phyloP scores from a whole-genome alignment of 2,329 filamentous ascomycete genomes.

The Fusarium equiseti region DNA sequence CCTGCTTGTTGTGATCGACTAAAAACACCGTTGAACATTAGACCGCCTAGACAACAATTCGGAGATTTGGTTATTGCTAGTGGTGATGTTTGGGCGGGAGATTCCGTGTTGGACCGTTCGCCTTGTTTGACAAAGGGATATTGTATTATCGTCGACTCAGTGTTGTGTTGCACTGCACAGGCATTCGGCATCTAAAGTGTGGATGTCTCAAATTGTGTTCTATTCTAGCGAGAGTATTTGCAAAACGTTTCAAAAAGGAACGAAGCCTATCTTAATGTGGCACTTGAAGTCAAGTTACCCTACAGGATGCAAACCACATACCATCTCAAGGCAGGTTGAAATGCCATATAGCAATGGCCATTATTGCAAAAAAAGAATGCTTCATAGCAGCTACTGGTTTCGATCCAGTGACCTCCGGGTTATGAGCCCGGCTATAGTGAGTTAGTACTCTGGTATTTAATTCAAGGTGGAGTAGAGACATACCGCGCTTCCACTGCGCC shows the following conservation, averaged over 20 bases:
- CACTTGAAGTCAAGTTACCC: background rate
- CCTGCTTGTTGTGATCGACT: slow-evolving; percentile 11
- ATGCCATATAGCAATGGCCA: background rate
- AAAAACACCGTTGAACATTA: background rate
- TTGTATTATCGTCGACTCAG: background rate
- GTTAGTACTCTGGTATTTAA: background rate
- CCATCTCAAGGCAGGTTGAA: background rate
- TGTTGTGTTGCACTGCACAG: slow-evolving; percentile 10
- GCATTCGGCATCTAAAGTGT: background rate
- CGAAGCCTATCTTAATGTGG: too few species aligned
- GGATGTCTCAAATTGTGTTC: background rate
- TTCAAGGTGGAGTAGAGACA: background rate
- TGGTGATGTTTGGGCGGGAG: background rate
- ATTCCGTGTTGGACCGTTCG: slow-evolving; percentile 1
- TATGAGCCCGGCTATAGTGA: background rate
- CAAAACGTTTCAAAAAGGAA: background rate
- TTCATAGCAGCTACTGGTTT: background rate
- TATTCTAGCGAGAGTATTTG: too few species aligned
- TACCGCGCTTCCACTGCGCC: background rate
- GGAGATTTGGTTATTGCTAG: background rate
- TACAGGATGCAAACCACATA: background rate
- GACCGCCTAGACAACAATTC: slow-evolving; percentile 11
- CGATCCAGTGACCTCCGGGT: background rate
- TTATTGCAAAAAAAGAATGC: background rate
- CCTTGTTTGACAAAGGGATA: background rate